Evolutionary conservation across 202 grass and related monocot species (phyloP).

Genomic region (Tripidium arundinaceum): DNA sequence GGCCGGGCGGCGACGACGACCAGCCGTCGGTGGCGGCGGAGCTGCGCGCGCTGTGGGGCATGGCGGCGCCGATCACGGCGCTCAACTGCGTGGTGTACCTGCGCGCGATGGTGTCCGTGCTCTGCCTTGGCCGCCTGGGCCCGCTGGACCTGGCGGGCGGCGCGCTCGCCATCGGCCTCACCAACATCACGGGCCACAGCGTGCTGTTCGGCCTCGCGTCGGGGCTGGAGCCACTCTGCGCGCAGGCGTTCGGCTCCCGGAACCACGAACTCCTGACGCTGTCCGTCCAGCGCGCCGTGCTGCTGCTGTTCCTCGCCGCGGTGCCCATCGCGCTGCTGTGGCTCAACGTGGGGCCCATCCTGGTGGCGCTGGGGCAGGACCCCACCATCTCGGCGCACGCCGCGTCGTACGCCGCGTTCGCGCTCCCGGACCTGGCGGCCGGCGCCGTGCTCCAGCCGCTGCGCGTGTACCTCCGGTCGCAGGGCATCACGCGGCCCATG

Average conservation of each 20-base stretch:
- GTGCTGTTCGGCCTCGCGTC: constrained; percentile 89
- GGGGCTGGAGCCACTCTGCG: constrained; percentile 74
- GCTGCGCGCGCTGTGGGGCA: constrained; percentile 61
- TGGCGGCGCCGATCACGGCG: constrained; percentile 79
- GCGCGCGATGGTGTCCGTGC: constrained; percentile 87
- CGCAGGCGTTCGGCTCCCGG: constrained; percentile 76
- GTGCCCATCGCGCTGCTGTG: constrained; percentile 81
- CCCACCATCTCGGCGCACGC: constrained; percentile 63
- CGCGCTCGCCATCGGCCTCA: constrained; percentile 88
- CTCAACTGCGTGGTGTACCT: constrained; percentile 91
- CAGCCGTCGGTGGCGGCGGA: constrained; percentile 37
- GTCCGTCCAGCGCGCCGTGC: constrained; percentile 72
- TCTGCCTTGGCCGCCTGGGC: constrained; percentile 78
- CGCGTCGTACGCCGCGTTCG: constrained; percentile 57
- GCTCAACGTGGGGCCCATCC: constrained; percentile 76
- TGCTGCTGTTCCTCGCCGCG: constrained; percentile 64
- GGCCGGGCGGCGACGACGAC: not conserved
- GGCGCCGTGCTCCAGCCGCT: constrained; percentile 75
- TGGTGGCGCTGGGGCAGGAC: constrained; percentile 80
- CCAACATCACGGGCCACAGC: constrained; percentile 93
- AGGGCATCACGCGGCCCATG: constrained; percentile 90
- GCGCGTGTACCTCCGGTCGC: constrained; percentile 83
- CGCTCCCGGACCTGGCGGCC: constrained; percentile 78
- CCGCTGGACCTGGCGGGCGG: constrained; percentile 82
- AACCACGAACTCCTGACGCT: constrained; percentile 83